Base-by-base conservation (phyloP, 208 protist species). In the Leishmania mexicana region DNA sequence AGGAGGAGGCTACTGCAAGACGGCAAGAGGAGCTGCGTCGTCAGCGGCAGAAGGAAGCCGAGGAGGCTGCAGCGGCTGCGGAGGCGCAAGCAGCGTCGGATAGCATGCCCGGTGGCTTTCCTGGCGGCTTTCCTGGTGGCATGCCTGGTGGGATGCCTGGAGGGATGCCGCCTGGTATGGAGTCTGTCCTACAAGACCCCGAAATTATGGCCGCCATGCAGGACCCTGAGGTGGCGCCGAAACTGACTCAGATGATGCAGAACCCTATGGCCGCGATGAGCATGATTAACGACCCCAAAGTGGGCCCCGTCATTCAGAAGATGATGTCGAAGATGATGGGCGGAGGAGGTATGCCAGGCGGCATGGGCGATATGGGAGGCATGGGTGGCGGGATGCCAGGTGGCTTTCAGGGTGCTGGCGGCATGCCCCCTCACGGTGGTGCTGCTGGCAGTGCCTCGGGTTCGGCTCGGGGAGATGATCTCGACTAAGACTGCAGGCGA, bases 311-410 rank as follows among this genome's bases (percentile, higher is more conserved):
- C 62, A 84, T 96, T n/a, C 86, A 93, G 79, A 94, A 94, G 76
- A 83, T 96, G 10, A 94, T 95, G 89, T 77, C 86, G 42, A 92
- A 90, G 75, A 91, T 94, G 90, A 93, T 92, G 90, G 89, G 87
- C n/a, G 84, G 85, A 38, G 87, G 80, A 28, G 88, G 84, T 42
- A 86, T 87, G 75, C 89, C 89, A 35, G 86, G 81, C 13, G 80
- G 77, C 57, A 84, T 81, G 71, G 82, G 77, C 40, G 83, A 81
- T 10, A 47, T 47, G 45, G 45, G 45, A 0, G 45, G 45, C n/a
- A 85, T 90, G 81, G 76, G 80, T 45, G 84, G 84, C 62, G 49
- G 49, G 49, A 53, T 53, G 49, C 49, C 49, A 7, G 51, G 51
- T 54, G 51, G 51, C 51, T 78, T 84, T 28, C 67, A 68, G 28